Percentiles rank a stretch among this genome's conserved stretches.
phyloP scores from a whole-genome alignment of 805 yeast genomes.

The Gaillardinia entomophila region DNA sequence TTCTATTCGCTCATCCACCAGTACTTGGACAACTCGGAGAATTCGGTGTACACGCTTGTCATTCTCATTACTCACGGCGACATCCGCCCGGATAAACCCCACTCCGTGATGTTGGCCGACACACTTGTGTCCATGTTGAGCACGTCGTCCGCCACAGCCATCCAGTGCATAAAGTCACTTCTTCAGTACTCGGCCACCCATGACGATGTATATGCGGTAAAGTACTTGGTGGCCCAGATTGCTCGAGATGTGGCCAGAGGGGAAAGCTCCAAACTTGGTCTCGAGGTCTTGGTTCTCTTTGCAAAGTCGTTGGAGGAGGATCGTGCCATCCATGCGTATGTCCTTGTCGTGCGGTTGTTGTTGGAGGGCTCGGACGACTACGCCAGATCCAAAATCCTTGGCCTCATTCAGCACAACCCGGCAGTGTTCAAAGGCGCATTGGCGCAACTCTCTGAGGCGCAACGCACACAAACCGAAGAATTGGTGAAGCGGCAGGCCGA shows the following conservation, averaged over 20 bases:
- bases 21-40: slow-evolving; percentile 9
- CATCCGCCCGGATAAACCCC: slow-evolving; percentile 17
- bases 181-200: slow-evolving; percentile 29
- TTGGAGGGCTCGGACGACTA: slow-evolving; percentile 18
- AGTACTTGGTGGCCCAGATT: slow-evolving; percentile 33
- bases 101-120: slow-evolving; percentile 14
- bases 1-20: slow-evolving; percentile 21
- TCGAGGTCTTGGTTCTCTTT: slow-evolving; percentile 48
- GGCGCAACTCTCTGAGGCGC: slow-evolving; percentile 31
- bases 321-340: slow-evolving; percentile 21
- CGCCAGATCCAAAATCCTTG: slow-evolving; percentile 15
- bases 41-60: slow-evolving; percentile 26
- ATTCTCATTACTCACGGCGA: slow-evolving; percentile 31
- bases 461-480: slow-evolving; percentile 36
- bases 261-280: slow-evolving; percentile 26
- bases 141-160: slow-evolving; percentile 20
- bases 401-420: slow-evolving; percentile 43
- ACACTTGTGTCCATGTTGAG: slow-evolving; percentile 19
- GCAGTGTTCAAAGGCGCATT: slow-evolving; percentile 47
- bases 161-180: slow-evolving; percentile 59
- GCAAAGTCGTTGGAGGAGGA: slow-evolving; percentile 29
- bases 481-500: slow-evolving; percentile 28
- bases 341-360: slow-evolving; percentile 33
- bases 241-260: slow-evolving; percentile 21
- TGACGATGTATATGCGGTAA: slow-evolving; percentile 30